Evolutionary conservation across 108 stramenopile genomes (phyloP), one percentile per base, ranked within the genome.

Genomic region (Pinguiococcus pyrenoidosus): DNA sequence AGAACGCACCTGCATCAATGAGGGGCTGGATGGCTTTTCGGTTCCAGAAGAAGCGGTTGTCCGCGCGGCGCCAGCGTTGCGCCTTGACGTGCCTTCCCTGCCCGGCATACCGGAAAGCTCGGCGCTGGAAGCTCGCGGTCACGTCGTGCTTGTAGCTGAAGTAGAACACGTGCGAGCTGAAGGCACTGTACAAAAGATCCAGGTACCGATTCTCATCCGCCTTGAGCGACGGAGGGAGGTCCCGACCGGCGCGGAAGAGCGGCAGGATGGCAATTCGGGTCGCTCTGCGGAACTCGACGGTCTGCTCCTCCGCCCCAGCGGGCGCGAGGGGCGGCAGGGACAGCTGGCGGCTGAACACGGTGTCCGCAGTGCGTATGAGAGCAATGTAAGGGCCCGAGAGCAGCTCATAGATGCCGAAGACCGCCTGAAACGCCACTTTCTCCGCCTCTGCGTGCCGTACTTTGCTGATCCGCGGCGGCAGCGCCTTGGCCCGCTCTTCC

Each of bases 1-100:
- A n/a, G n/a, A n/a, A n/a, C n/a, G n/a, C n/a, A n/a, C n/a, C n/a
- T 9, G 51, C 46, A 13, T 56, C 46, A 25, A 82, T 33, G 14
- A 89, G 39, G 6, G 66, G 63, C 27, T 76, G 63, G 24, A 84
- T 54, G 24, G 83, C 56, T 24, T 64, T 57, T 64, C 84, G 73
- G 56, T 93, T 93, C 92, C 92, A 93, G 65, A 93, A 89, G 68
- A 90, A 93, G 9, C 89, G 80, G 16, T 68, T 45, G 67, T 93
- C 89, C 9, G 81, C 74, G 13, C 44, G 22, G 21, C 32, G 33
- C 38, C 25, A 17, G 39, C 18, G 36, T 67, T 54, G 52, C 62
- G 46, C 41, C 43, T 29, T 70, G 44, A 25, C 38, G 29, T 48
- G 27, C 26, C 22, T 17, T 47, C 14, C 68, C 12, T 68, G 44